These are phyloP conservation scores for Wickerhamomyces chambardii DNA, from an alignment of 805 yeast species.

Conservation along the genomic window DNA sequence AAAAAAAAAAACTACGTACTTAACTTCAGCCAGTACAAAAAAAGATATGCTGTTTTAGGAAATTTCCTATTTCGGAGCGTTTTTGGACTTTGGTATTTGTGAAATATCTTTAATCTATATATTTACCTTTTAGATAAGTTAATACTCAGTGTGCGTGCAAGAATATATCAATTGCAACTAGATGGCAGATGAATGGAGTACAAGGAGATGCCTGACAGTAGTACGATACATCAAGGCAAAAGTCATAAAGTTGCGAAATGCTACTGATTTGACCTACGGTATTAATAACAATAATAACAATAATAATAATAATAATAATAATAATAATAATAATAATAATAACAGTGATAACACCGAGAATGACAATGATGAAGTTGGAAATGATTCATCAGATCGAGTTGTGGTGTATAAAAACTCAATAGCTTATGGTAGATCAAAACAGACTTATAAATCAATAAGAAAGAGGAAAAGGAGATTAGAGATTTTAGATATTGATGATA, in stretches of 20 bases:
- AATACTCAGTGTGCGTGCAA: not conserved
- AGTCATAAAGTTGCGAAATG: slow-evolving; percentile 2
- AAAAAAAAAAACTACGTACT: not conserved
- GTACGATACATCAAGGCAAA: slow-evolving; percentile 9
- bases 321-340: not conserved
- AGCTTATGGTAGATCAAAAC: not conserved
- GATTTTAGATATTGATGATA: not conserved
- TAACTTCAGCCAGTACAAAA: not conserved
- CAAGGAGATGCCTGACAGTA: slow-evolving; percentile 4
- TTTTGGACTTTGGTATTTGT: too few species aligned
- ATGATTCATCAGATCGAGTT: not conserved
- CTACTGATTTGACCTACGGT: not conserved
- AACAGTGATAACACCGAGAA: not conserved
- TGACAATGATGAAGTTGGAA: not conserved
- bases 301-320: too few species aligned
- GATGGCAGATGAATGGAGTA: slow-evolving; percentile 2
- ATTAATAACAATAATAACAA: too few species aligned
- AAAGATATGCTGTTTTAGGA: not conserved
- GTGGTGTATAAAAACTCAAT: not conserved
- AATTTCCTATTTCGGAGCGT: not conserved
- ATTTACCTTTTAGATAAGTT: slow-evolving; percentile 1
- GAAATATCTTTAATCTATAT: too few species aligned
- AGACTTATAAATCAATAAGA: not conserved
- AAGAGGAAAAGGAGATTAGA: not conserved
- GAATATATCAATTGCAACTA: too few species aligned